Evolutionary conservation across 495 filamentous ascomycete species (phyloP).

Genomic region (Tuber brumale): DNA sequence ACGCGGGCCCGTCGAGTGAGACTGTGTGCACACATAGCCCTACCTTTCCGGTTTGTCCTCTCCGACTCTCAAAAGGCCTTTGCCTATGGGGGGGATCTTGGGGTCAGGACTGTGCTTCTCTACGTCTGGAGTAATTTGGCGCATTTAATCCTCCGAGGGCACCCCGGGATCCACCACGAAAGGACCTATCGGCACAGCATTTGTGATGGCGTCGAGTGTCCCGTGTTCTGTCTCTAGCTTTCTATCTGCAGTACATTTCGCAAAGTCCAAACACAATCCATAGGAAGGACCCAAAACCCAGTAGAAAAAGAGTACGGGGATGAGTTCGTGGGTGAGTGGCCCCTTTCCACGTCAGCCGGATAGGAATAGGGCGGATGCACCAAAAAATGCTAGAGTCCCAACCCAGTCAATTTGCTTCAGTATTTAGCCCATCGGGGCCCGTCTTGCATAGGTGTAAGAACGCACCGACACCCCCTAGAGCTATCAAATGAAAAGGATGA

Average conservation of each 20-base stretch:
- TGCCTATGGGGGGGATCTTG: not conserved
- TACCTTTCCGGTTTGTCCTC: not conserved
- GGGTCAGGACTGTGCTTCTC: not conserved
- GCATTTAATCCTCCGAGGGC: not conserved
- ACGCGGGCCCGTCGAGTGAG: not conserved
- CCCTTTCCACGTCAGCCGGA: slow-evolving; percentile 52
- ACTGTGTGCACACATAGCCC: not conserved
- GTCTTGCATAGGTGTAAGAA: slow-evolving; percentile 41
- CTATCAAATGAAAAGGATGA: slow-evolving; percentile 37
- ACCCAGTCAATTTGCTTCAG: slow-evolving; percentile 53
- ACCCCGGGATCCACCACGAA: not conserved
- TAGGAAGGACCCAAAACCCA: slow-evolving; percentile 48
- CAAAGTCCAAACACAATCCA: slow-evolving; percentile 46
- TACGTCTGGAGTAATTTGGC: not conserved
- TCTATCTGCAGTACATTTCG: slow-evolving; percentile 40
- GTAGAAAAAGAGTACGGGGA: slow-evolving; percentile 51
- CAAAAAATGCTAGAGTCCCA: slow-evolving; percentile 51
- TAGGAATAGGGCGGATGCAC: slow-evolving; percentile 46
- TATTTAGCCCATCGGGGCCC: slow-evolving; percentile 42
- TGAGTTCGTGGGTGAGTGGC: slow-evolving; percentile 48
- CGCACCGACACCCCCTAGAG: slow-evolving; percentile 36
- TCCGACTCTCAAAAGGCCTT: not conserved
- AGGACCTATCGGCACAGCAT: not conserved
- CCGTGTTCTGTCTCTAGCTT: not conserved
- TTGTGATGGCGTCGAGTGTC: no score